Conservation (phyloP, 768 basidiomycete genomes). For the Cystoderma amianthinum region DNA sequence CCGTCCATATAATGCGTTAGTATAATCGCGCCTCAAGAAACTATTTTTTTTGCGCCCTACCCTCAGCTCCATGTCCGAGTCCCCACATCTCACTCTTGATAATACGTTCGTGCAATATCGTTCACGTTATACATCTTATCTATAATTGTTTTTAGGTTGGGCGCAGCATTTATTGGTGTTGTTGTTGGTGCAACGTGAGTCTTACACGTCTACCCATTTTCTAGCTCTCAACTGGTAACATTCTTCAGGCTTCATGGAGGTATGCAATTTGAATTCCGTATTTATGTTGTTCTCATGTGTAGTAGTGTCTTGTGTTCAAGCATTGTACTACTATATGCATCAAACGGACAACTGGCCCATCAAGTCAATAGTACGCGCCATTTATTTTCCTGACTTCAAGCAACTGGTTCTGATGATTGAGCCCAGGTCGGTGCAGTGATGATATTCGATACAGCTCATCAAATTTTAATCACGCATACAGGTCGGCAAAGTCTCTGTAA, state of each 20-base stretch:
- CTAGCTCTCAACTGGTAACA: no score
- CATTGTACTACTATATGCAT: slow-evolving; percentile 20
- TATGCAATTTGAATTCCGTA: no score
- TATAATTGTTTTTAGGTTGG: not conserved
- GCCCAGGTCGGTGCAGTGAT: slow-evolving; percentile 43
- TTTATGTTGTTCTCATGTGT: not conserved
- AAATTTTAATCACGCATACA: slow-evolving; percentile 30
- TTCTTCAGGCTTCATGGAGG: no score
- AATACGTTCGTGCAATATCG: not conserved
- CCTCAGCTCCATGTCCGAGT: no score
- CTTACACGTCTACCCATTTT: no score
- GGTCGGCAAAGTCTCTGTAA: no score
- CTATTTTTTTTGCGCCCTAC: no score
- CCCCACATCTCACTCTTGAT: not conserved
- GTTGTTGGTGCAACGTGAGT: not conserved
- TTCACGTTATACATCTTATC: not conserved
- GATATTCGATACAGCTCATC: slow-evolving; percentile 45
- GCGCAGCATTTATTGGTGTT: not conserved
- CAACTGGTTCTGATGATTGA: no score
- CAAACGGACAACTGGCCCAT: slow-evolving; percentile 40
- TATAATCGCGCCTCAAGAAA: no score
- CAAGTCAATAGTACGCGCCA: slow-evolving; percentile 36
- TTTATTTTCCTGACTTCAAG: no score
- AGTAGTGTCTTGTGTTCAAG: slow-evolving; percentile 48
- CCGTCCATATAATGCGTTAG: no score